Conservation (phyloP, 1,284 basidiomycete species). For the Marasmius tenuissimus region DNA sequence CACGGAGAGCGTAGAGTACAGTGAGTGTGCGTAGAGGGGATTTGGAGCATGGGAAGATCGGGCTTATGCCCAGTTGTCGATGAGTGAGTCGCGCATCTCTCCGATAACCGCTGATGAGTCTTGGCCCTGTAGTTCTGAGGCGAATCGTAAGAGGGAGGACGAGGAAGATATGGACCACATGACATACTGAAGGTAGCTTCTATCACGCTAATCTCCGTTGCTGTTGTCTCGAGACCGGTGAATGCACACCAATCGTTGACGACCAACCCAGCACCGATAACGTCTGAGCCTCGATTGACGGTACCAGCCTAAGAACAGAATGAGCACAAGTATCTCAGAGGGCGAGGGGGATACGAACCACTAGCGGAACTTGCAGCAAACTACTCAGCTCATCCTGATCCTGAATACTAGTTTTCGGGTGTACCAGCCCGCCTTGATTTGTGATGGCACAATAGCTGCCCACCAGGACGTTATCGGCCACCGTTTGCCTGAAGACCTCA, state of each 20-base stretch:
- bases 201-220: slow-evolving; percentile 97
- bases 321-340: neutral
- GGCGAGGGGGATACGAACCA: slow-evolving; percentile 58
- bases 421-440: slow-evolving; percentile 96
- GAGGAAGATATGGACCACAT: slow-evolving; percentile 2
- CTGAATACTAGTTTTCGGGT: slow-evolving; percentile 95
- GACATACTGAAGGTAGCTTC: slow-evolving; percentile 93
- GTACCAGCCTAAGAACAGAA: slow-evolving; percentile 77
- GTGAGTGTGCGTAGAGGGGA: neutral
- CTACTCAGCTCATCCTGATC: slow-evolving; percentile 98
- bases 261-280: slow-evolving; percentile 95
- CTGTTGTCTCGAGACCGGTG: slow-evolving; percentile 94
- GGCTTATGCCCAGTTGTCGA: slow-evolving; percentile 88
- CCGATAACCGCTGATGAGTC: slow-evolving; percentile 85
- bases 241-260: slow-evolving; percentile 99
- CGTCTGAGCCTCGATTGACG: slow-evolving; percentile 97
- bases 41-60: neutral
- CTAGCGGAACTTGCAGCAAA: slow-evolving; percentile 91
- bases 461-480: slow-evolving; percentile 96
- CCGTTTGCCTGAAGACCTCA: slow-evolving; percentile 97
- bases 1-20: neutral
- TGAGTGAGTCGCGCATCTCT: slow-evolving; percentile 92
- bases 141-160: slow-evolving; percentile 2
- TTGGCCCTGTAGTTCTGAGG: slow-evolving; percentile 84
- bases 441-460: slow-evolving; percentile 94